These are phyloP conservation scores for Cardamine resedifolia DNA, from an alignment of 345 rosid genomes.

Conservation along the genomic window DNA sequence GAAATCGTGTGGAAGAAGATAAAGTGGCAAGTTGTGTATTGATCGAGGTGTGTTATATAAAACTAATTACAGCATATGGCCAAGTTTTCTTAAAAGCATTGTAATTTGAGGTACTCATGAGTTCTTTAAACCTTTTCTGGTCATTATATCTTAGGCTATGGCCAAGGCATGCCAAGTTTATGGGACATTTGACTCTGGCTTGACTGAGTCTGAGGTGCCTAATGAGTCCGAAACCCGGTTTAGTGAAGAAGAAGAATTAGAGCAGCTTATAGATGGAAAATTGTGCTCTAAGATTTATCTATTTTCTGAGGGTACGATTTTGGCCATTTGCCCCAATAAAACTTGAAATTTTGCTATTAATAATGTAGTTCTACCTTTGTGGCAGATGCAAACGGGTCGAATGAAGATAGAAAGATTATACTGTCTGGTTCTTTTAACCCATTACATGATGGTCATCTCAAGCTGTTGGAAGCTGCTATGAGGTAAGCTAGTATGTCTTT, in stretches of 20 bases:
- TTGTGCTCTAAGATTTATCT: slow-evolving; percentile 76
- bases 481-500: slow-evolving; percentile 48
- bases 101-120: background rate
- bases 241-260: slow-evolving; percentile 70
- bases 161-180: slow-evolving; percentile 75
- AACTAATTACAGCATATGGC: background rate
- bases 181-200: slow-evolving; percentile 47
- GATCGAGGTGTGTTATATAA: slow-evolving; percentile 56
- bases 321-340: slow-evolving; percentile 25
- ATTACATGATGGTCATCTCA: slow-evolving; percentile 75
- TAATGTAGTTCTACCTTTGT: slow-evolving; percentile 26
- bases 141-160: slow-evolving; percentile 62
- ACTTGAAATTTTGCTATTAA: slow-evolving; percentile 17
- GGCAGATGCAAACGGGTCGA: slow-evolving; percentile 41
- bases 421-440: slow-evolving; percentile 93
- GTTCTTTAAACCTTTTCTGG: slow-evolving; percentile 3
- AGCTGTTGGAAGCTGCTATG: slow-evolving; percentile 86
- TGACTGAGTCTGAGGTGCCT: slow-evolving; percentile 56
- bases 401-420: slow-evolving; percentile 69
- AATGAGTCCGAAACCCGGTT: slow-evolving; percentile 54
- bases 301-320: slow-evolving; percentile 58
- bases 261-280: slow-evolving; percentile 64
- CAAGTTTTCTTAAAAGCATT: background rate
- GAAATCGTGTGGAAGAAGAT: slow-evolving; percentile 81
- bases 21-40: slow-evolving; percentile 62